Base-by-base conservation (phyloP, 495 filamentous ascomycete genomes). In the Durotheca rogersii region DNA sequence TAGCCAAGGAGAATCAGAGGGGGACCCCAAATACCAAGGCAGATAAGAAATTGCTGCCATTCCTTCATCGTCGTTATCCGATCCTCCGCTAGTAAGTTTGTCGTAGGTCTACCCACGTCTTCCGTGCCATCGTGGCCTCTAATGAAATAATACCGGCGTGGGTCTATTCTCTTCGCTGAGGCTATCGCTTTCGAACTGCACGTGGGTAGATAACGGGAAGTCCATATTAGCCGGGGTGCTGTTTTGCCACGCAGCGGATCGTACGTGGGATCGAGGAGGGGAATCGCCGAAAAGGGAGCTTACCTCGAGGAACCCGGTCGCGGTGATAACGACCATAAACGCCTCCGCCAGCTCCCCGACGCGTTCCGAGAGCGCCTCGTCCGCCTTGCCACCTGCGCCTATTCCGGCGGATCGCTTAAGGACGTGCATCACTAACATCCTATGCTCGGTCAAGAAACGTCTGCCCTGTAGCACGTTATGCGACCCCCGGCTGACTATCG, bases 341-440 rank as follows among this genome's bases (percentile, higher is more conserved):
- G 78, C 72, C 55, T 82, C 76, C 0, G 79, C 76, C 27, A 84
- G 51, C 39, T 82, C 78, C 46, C 72, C 72, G 33, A 81, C 72
- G 51, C 67, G 67, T 27, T 73, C 71, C 40, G 75, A 71, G 12
- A 78, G 65, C 40, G 30, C 40, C 17, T 53, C 56, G 48, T 69
- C 67, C 57, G 51, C 50, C 47, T 51, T 67, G 36, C 33, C 61
- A 17, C 41, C 56, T 45, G 76, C 76, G 2, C 89, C 89, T 49
- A 96, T 87, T 30, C 84, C 86, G 1, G 88, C 89, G 63, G 85
- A 86, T 36, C 89, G 78, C 69, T 99, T 99, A 62, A 97, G 88
- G n/a, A 94, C 82, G 14, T 89, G 85, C 51, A 94, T 81, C 50
- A 95, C 85, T 51, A 87, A 76, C 49, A 81, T 77, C 44, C 93